Percentiles rank a stretch among this genome's conserved stretches.
Evolutionary conservation across 2,329 filamentous ascomycete species (phyloP).

Genomic region (Colletotrichum gloeosporioides): DNA sequence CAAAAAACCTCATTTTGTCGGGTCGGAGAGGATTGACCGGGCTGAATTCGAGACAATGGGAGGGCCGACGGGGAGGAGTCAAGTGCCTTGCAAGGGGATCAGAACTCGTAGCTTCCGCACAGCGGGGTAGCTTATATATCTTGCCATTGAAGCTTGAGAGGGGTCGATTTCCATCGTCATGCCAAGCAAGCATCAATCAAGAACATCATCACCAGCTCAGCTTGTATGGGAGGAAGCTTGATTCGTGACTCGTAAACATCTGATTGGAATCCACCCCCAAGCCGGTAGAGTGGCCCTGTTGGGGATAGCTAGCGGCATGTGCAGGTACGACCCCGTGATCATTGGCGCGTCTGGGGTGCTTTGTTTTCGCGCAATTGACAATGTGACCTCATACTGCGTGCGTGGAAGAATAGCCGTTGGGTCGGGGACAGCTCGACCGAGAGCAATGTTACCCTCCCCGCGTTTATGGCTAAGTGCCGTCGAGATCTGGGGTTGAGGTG

Average conservation of each 20-base stretch:
- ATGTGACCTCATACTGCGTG: conserved; percentile 13
- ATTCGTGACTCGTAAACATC: conserved; percentile 5
- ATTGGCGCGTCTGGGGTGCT: conserved; percentile 10
- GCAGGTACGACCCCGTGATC: conserved; percentile 5
- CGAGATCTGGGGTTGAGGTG: conserved; percentile 16
- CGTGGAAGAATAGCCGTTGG: neutral
- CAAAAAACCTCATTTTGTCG: conserved; percentile 7
- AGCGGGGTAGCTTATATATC: conserved; percentile 5
- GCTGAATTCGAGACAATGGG: neutral
- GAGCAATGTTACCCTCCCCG: conserved; percentile 4
- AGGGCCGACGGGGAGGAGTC: neutral
- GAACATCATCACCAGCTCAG: neutral
- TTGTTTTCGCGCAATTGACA: neutral
- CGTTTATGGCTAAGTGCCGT: conserved; percentile 4
- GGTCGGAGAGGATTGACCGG: neutral
- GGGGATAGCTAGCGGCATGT: neutral
- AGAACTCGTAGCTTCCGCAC: neutral
- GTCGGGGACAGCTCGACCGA: conserved; percentile 14
- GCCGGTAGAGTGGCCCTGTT: neutral
- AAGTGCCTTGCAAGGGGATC: neutral
- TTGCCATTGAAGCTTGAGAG: neutral
- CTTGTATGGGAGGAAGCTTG: neutral
- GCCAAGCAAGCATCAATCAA: conserved; percentile 1
- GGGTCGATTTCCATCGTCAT: neutral
- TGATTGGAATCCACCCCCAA: conserved; percentile 4